These are phyloP conservation scores for Handroanthus guayacan DNA, from an alignment of 257 asterid species.

Conservation along the genomic window DNA sequence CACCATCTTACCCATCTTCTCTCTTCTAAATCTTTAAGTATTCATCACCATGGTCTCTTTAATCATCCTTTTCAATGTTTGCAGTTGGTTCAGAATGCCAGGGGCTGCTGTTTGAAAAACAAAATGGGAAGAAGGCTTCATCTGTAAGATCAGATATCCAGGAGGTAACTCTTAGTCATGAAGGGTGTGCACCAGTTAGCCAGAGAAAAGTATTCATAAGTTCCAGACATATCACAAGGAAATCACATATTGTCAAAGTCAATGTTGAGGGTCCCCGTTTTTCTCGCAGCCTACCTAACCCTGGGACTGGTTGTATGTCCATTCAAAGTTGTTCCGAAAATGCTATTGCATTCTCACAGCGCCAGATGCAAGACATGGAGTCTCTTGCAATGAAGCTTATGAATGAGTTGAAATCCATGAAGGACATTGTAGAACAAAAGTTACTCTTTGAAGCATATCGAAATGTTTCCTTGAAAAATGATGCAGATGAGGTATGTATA, in stretches of 20 bases:
- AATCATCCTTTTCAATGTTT: slow-evolving; percentile 27
- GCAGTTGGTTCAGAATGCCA: slow-evolving; percentile 47
- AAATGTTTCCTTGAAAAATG: slow-evolving; percentile 52
- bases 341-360: slow-evolving; percentile 72
- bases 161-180: slow-evolving; percentile 36
- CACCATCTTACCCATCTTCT: neutral
- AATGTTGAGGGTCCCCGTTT: slow-evolving; percentile 54
- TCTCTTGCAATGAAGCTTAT: slow-evolving; percentile 59
- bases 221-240: slow-evolving; percentile 46
- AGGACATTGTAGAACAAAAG: slow-evolving; percentile 63
- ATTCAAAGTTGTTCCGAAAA: slow-evolving; percentile 62
- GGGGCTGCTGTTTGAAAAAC: slow-evolving; percentile 43
- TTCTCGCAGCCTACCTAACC: slow-evolving; percentile 52
- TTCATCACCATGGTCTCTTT: neutral
- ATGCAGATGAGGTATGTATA: slow-evolving; percentile 68
- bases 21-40: neutral
- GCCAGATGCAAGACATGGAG: slow-evolving; percentile 80
- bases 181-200: slow-evolving; percentile 36
- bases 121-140: slow-evolving; percentile 39
- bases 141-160: slow-evolving; percentile 34
- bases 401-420: slow-evolving; percentile 74
- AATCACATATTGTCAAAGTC: slow-evolving; percentile 45
- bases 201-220: slow-evolving; percentile 42
- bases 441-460: slow-evolving; percentile 68
- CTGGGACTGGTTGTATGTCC: slow-evolving; percentile 60